Base-by-base conservation (phyloP, 495 filamentous ascomycete species). In the Penicillium paradoxum region DNA sequence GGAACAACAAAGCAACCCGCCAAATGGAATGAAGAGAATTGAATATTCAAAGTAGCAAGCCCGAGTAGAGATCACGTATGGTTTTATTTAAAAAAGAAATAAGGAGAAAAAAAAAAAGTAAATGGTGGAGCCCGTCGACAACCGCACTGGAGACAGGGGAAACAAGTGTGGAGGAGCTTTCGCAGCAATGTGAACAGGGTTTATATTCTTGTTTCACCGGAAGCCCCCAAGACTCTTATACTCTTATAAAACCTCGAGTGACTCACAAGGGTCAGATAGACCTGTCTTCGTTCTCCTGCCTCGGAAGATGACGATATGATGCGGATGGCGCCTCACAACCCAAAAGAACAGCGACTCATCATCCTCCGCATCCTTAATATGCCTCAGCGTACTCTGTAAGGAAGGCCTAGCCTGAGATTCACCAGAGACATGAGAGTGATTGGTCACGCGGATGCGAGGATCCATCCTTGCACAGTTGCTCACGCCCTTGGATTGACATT, bases 401-500 rank as follows among this genome's bases (percentile, higher is more conserved):
- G 36, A 19, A 48, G 33, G 42, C 37, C 49, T 30, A 30, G 18
- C 43, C 37, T n/a, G 46, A 32, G 46, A 51, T 46, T 50, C 46
- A 60, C 56, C 41, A 21, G 13, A 27, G 33, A 33, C 19, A 34
- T 18, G 17, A 25, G 19, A 42, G 21, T 62, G 55, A 51, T 58
- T 56, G 55, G 47, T 24, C 10, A 34, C 38, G 37, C 51, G 14
- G 46, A 30, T 42, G 37, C 22, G 30, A 45, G 34, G 43, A 40
- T 49, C 38, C 52, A 45, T 30, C 40, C 53, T 48, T 54, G 55
- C 24, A 3, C 29, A 32, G 4, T 2, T 8, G 4, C 48, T 42
- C 52, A 38, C 63, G 63, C 63, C 63, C 63, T 66, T 63, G 57
- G 53, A 57, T 63, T 59, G 60, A 63, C 63, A 66, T 66, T 63